Evolutionary conservation across 106 monocot genomes (phyloP).

Genomic region (Dendrobium chrysotoxum): DNA sequence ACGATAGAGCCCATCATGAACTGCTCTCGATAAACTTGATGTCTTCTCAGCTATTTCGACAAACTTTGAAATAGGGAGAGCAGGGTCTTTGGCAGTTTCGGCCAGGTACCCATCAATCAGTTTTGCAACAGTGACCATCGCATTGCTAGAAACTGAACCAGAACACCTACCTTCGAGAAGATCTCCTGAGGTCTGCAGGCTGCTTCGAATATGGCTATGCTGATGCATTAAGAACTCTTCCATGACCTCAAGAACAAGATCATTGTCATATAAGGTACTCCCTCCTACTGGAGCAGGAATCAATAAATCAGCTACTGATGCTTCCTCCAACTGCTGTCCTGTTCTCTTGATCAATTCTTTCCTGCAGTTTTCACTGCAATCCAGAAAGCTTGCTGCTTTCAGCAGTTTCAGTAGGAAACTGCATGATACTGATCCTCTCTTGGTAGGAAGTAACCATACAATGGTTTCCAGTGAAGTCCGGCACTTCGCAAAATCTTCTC

Average conservation of each 20-base stretch:
- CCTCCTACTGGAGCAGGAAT: conserved; percentile 25
- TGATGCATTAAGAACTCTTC: conserved; percentile 45
- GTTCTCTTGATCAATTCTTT: conserved; percentile 40
- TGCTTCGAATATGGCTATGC: conserved; percentile 1
- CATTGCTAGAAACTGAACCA: conserved; percentile 10
- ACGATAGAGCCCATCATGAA: conserved; percentile 59
- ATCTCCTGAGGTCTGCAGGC: conserved; percentile 20
- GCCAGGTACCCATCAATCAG: conserved; percentile 60
- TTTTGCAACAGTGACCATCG: conserved; percentile 30
- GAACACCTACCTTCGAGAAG: conserved; percentile 27
- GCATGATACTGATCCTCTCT: conserved; percentile 40
- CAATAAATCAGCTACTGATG: conserved; percentile 46
- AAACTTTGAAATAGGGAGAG: conserved; percentile 49
- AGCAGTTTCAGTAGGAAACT: conserved; percentile 54
- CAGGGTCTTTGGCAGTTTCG: conserved; percentile 47
- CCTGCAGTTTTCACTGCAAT: conserved; percentile 23
- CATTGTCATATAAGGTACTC: conserved; percentile 31
- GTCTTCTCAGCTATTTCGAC: conserved; percentile 55
- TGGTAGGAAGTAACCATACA: conserved; percentile 40
- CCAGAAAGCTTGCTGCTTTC: conserved; percentile 34
- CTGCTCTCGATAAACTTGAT: conserved; percentile 18
- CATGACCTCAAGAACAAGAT: conserved; percentile 36
- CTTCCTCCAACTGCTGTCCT: conserved; percentile 44
- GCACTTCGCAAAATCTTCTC: conserved; percentile 25
- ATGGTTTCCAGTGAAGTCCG: conserved; percentile 39